A percentile compares a stretch with the other conserved stretches of the same genome.
Conservation (phyloP, 139 green algal genomes). For the Chlorella ohadii region DNA sequence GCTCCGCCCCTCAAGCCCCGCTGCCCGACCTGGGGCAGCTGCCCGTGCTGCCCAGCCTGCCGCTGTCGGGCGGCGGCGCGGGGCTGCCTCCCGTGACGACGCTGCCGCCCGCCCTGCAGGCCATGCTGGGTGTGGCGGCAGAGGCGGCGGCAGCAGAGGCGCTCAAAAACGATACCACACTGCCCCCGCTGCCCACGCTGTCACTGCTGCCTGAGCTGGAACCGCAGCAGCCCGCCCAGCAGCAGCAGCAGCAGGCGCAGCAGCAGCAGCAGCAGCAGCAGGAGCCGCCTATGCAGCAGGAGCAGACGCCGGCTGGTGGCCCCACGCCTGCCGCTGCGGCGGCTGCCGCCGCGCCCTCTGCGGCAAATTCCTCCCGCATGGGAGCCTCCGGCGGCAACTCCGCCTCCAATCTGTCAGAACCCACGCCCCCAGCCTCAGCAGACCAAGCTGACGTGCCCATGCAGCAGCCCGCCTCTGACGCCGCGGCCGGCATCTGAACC, state of each 20-base stretch:
- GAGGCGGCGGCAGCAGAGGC: slow-evolving; percentile 1
- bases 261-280: slow-evolving; percentile 2
- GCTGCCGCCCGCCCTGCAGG: slow-evolving; percentile 8
- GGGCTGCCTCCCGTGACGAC: not conserved
- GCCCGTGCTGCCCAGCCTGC: not conserved
- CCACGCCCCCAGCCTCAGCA: no score
- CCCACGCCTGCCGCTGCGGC: not conserved
- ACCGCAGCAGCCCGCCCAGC: not conserved
- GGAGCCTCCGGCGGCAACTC: no score
- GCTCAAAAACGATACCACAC: not conserved
- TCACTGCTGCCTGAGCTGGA: not conserved
- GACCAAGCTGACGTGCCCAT: no score
- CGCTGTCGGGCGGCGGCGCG: not conserved
- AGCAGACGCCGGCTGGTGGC: not conserved
- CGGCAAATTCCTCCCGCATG: not conserved
- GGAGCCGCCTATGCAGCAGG: not conserved
- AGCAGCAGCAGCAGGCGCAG: not conserved
- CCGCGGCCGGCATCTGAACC: no score
- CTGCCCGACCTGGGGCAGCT: not conserved
- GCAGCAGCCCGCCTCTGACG: no score
- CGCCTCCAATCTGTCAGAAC: no score
- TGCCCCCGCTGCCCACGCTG: not conserved
- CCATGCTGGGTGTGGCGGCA: slow-evolving; percentile 1
- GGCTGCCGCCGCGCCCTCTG: not conserved
- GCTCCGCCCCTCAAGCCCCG: not conserved